These are phyloP conservation scores for Trametes hirsuta DNA, from an alignment of 1,284 basidiomycete species.

Conservation along the genomic window DNA sequence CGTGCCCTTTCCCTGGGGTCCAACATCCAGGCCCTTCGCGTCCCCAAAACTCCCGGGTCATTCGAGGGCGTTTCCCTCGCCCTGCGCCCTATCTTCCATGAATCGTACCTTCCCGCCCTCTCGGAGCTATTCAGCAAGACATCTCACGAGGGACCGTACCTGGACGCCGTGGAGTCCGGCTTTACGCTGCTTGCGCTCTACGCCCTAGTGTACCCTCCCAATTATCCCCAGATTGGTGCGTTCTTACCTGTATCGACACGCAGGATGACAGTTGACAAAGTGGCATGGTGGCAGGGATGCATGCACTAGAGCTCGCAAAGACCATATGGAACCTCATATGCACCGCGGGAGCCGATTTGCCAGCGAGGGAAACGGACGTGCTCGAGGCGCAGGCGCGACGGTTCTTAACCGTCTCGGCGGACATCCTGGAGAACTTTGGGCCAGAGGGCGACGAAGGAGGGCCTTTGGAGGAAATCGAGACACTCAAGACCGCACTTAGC, in stretches of 20 bases:
- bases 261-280: not conserved
- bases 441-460: conserved; percentile 64
- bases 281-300: conserved; percentile 54
- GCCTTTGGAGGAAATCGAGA: conserved; percentile 55
- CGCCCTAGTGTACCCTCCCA: conserved; percentile 64
- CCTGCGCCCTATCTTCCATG: conserved; percentile 51
- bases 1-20: conserved; percentile 42
- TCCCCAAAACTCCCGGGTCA: conserved; percentile 18
- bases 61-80: conserved; percentile 42
- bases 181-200: conserved; percentile 65
- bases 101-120: conserved; percentile 58
- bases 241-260: conserved; percentile 2
- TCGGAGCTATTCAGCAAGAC: conserved; percentile 65
- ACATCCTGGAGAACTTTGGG: conserved; percentile 51
- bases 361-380: conserved; percentile 17
- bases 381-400: conserved; percentile 29
- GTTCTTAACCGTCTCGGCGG: conserved; percentile 47
- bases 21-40: conserved; percentile 8
- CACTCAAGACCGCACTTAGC: conserved; percentile 33
- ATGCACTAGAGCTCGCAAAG: conserved; percentile 75
- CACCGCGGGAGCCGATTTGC: conserved; percentile 27
- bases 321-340: conserved; percentile 67
- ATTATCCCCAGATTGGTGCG: conserved; percentile 79
- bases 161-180: conserved; percentile 56
- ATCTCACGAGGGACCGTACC: conserved; percentile 65